Conservation (phyloP, 75 land plant genomes). For the Pinus tabuliformis region DNA sequence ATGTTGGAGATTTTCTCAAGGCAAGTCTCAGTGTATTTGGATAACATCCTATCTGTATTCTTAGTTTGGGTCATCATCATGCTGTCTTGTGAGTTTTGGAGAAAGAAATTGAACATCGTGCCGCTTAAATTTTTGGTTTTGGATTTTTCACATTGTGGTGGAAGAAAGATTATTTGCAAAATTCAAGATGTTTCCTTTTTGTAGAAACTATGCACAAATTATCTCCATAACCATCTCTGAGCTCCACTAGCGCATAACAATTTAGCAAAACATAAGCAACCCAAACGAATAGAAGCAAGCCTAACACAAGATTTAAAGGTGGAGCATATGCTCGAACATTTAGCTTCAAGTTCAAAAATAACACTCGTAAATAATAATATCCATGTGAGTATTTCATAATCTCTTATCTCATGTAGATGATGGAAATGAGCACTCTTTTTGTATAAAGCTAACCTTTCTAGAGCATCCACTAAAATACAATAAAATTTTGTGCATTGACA, state of each 20-base stretch:
- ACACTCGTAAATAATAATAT: neutral
- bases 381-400: neutral
- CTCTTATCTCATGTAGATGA: neutral
- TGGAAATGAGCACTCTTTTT: too few species aligned
- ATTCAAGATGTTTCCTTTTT: neutral
- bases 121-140: neutral
- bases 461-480: too few species aligned
- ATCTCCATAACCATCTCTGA: neutral
- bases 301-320: neutral
- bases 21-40: neutral
- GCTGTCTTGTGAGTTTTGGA: neutral
- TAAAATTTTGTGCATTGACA: neutral
- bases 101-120: constrained; percentile 1
- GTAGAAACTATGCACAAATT: neutral
- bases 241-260: neutral
- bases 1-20: neutral
- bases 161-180: neutral
- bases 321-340: neutral
- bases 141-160: neutral
- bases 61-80: neutral
- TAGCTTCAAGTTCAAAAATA: neutral
- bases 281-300: neutral
- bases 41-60: neutral
- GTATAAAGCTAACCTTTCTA: too few species aligned
- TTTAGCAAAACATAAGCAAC: neutral